Conservation (phyloP, 495 filamentous ascomycete genomes). For the Evernia prunastri region DNA sequence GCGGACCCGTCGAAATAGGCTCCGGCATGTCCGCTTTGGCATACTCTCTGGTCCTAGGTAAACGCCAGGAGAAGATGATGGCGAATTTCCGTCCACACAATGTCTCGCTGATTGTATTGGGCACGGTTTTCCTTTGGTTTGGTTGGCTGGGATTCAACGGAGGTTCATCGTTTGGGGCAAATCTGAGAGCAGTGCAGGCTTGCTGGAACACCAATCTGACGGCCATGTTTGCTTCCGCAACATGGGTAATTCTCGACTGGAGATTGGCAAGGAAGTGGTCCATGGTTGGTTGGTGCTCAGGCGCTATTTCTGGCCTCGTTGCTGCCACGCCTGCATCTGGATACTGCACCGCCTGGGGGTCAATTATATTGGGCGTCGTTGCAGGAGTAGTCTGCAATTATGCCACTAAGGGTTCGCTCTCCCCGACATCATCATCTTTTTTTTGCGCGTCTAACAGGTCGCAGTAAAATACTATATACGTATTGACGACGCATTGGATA, state of each 20-base stretch:
- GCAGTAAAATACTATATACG: constrained; percentile 88
- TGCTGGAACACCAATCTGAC: constrained; percentile 97
- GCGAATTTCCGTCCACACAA: constrained; percentile 94
- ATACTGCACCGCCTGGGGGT: constrained; percentile 84
- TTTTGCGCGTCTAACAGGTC: constrained; percentile 34
- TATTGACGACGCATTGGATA: constrained; percentile 96
- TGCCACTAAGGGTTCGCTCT: constrained; percentile 66
- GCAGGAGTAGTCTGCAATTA: constrained; percentile 89
- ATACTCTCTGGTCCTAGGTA: constrained; percentile 91
- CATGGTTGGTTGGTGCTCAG: constrained; percentile 98
- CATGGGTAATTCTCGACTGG: constrained; percentile 92
- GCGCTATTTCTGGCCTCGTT: constrained; percentile 82
- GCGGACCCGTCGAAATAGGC: constrained; percentile 94
- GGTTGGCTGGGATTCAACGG: constrained; percentile 99
- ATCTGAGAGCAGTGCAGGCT: constrained; percentile 89
- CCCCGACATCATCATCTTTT: constrained; percentile 39
- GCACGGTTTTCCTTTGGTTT: constrained; percentile 94
- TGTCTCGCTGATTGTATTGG: constrained; percentile 92
- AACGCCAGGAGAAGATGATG: constrained; percentile 99
- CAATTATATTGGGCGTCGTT: constrained; percentile 75
- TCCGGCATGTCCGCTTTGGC: constrained; percentile 89
- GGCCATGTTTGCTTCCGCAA: constrained; percentile 77
- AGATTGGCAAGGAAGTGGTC: constrained; percentile 96
- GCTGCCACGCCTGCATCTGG: constrained; percentile 86
- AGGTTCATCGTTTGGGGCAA: constrained; percentile 92